A percentile compares a stretch with the other conserved stretches of the same genome.
These are phyloP conservation scores for Arabidopsis suecica DNA, from an alignment of 345 rosid genomes.

Conservation along the genomic window DNA sequence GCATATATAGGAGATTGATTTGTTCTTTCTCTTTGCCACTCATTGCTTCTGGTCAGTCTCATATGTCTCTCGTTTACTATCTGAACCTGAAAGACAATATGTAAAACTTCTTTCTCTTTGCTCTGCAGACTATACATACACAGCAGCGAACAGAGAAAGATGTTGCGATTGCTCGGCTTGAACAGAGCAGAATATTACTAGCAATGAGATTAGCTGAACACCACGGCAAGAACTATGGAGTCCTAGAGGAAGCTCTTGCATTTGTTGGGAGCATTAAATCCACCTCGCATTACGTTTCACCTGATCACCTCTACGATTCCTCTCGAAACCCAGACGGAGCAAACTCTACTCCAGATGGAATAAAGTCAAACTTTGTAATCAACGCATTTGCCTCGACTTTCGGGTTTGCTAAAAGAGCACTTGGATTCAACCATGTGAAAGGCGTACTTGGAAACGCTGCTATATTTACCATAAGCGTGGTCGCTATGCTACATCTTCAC, in stretches of 20 bases:
- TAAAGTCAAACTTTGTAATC: slow-evolving; percentile 50
- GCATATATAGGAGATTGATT: not conserved
- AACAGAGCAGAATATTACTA: slow-evolving; percentile 90
- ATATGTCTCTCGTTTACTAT: not conserved
- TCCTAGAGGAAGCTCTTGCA: slow-evolving; percentile 85
- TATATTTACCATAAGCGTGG: slow-evolving; percentile 74
- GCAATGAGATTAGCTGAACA: slow-evolving; percentile 87
- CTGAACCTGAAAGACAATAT: not conserved
- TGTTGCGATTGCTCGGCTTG: slow-evolving; percentile 82
- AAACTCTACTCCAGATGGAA: slow-evolving; percentile 43
- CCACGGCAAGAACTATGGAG: slow-evolving; percentile 81
- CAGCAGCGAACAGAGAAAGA: slow-evolving; percentile 93
- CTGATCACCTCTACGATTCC: slow-evolving; percentile 59
- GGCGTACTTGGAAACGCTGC: slow-evolving; percentile 84
- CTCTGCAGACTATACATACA: slow-evolving; percentile 68
- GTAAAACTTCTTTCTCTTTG: slow-evolving; percentile 9
- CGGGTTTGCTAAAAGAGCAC: slow-evolving; percentile 60
- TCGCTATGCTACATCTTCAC: slow-evolving; percentile 75
- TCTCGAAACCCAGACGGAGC: slow-evolving; percentile 49
- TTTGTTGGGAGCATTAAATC: slow-evolving; percentile 77
- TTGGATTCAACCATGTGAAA: slow-evolving; percentile 63
- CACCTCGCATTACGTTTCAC: slow-evolving; percentile 55
- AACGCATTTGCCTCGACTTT: slow-evolving; percentile 61
- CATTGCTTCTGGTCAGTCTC: not conserved
- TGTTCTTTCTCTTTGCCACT: slow-evolving; percentile 7